These are phyloP conservation scores for Cercospora sp. DNA, from an alignment of 2,329 filamentous ascomycete genomes.

Conservation along the genomic window DNA sequence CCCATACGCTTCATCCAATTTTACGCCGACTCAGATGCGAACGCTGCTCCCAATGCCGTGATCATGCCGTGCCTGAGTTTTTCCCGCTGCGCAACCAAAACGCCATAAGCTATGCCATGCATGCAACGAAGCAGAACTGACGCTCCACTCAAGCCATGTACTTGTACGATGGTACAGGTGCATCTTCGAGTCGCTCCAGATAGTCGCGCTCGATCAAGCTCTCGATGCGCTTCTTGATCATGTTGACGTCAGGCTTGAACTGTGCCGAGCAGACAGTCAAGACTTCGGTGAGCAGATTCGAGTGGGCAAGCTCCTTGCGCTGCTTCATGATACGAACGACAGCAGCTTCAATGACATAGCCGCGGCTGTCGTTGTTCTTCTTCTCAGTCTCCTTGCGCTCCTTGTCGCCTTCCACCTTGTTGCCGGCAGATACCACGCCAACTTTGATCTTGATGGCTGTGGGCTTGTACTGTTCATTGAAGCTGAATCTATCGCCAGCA, in stretches of 20 bases:
- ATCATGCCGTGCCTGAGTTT: background rate
- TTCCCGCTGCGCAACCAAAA: background rate
- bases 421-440: conserved; percentile 75
- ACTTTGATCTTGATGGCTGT: conserved; percentile 87
- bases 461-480: conserved; percentile 79
- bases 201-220: conserved; percentile 76
- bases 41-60: background rate
- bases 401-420: conserved; percentile 76
- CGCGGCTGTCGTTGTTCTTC: conserved; percentile 71
- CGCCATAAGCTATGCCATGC: conserved; percentile 4
- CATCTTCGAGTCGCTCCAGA: conserved; percentile 71
- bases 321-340: conserved; percentile 86
- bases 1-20: background rate
- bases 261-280: conserved; percentile 66
- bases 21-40: background rate
- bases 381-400: conserved; percentile 71
- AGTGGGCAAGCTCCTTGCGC: conserved; percentile 70
- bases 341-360: conserved; percentile 72
- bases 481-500: conserved; percentile 73
- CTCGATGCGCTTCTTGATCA: conserved; percentile 82
- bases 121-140: background rate
- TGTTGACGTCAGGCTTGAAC: conserved; percentile 73
- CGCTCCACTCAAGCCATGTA: conserved; percentile 58
- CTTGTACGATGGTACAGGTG: conserved; percentile 62
- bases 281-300: conserved; percentile 70